Evolutionary conservation across 306 rosid species (phyloP), one percentile per base, ranked within the genome.

Genomic region (Hylodesmum podocarpum): DNA sequence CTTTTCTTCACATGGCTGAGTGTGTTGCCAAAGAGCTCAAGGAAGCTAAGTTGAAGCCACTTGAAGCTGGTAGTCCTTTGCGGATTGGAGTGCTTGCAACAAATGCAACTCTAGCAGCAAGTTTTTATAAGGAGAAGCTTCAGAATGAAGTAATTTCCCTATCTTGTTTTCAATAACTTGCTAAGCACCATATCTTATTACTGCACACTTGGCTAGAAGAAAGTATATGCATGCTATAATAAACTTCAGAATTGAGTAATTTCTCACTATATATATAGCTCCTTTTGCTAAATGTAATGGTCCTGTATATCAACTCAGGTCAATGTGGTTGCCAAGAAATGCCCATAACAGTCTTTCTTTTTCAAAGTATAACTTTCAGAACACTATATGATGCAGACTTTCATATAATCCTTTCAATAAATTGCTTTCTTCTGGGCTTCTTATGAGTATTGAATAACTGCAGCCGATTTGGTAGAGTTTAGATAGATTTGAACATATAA

Each of bases 21-120:
- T 86, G 92, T 72, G 92, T 91, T 80, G 96, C 89, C 18, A 88
- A 69, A 86, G 96, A 89, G 87, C 96, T 93, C 73, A 91, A 88
- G 88, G 93, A 93, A 86, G 97, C 91, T 1, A 89, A 91, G 73
- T 80, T 91, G 83, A 93, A 84, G 85, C 98, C 93, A 14, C 80
- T 89, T 28, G 97, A 93, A 89, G 92, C 93, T 29, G 91, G 98
- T 36, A 93, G 91, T 74, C 87, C 88, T 58, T 40, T 84, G 83
- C 75, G 87, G 84, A 89, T 91, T 24, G 97, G 97, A 58, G 89
- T 93, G 72, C 96, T 91, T 22, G 92, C 91, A 1, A 88, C 91
- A 13, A 70, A 75, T 76, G 89, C 88, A 24, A 91, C 86, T 76
- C 84, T 91, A 37, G 85, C 80, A 24, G 88, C 93, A 16, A 96